These are phyloP conservation scores for Candida maris DNA, from an alignment of 805 yeast genomes.

Conservation along the genomic window DNA sequence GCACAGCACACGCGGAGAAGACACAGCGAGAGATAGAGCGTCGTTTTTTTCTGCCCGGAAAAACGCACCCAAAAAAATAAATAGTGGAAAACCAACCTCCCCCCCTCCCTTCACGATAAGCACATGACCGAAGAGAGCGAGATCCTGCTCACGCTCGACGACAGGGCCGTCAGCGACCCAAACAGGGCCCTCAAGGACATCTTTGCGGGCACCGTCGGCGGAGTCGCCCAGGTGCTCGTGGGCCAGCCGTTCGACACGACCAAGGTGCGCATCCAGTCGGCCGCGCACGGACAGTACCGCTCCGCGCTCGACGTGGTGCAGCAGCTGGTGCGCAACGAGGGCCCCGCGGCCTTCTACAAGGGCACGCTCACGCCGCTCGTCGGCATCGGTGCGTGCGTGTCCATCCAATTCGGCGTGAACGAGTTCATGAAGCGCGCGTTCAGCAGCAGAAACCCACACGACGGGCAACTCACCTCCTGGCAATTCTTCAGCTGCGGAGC, in stretches of 20 bases:
- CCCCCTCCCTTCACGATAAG: neutral
- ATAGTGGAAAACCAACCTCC: neutral
- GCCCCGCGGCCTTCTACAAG: slow-evolving; percentile 81
- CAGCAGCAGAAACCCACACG: slow-evolving; percentile 38
- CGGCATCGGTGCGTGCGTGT: slow-evolving; percentile 98
- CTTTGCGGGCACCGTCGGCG: slow-evolving; percentile 91
- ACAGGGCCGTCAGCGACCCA: slow-evolving; percentile 22
- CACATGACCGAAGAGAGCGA: slow-evolving; percentile 28
- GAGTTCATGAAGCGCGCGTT: slow-evolving; percentile 89
- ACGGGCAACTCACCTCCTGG: slow-evolving; percentile 43
- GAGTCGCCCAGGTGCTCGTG: slow-evolving; percentile 89
- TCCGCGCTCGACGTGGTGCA: slow-evolving; percentile 70
- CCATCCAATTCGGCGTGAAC: slow-evolving; percentile 92
- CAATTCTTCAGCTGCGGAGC: slow-evolving; percentile 84
- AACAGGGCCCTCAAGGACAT: slow-evolving; percentile 67
- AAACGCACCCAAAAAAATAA: too few species aligned
- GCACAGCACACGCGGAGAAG: too few species aligned
- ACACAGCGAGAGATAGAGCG: too few species aligned
- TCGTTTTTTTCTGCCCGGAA: too few species aligned
- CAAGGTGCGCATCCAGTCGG: slow-evolving; percentile 88
- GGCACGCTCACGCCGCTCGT: slow-evolving; percentile 91
- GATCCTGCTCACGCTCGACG: slow-evolving; percentile 23
- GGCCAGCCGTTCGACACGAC: slow-evolving; percentile 98
- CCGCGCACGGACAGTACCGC: slow-evolving; percentile 71
- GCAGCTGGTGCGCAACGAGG: slow-evolving; percentile 72